These are phyloP conservation scores for Epichloe amarillans DNA, from an alignment of 2,329 filamentous ascomycete genomes.

Conservation along the genomic window DNA sequence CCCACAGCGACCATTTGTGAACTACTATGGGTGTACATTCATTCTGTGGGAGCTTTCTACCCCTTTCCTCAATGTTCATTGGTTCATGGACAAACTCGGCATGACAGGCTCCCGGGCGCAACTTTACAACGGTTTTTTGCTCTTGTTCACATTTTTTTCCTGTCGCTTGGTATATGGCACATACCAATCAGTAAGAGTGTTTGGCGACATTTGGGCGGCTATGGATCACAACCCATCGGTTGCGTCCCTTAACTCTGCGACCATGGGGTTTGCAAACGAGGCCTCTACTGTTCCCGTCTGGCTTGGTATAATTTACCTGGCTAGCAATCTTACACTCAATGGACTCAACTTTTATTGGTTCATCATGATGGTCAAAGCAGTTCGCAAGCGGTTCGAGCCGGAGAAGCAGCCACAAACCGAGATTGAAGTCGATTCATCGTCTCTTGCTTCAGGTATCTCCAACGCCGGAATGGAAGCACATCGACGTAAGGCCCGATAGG, in stretches of 20 bases:
- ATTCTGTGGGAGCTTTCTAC: constrained; percentile 81
- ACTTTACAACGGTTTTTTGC: constrained; percentile 62
- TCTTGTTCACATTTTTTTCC: constrained; percentile 62
- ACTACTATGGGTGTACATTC: constrained; percentile 69
- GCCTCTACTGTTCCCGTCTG: constrained; percentile 49
- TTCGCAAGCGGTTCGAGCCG: constrained; percentile 61
- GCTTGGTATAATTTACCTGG: constrained; percentile 55
- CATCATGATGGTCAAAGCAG: constrained; percentile 69
- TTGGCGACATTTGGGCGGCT: constrained; percentile 53
- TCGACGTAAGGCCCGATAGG: constrained; percentile 18
- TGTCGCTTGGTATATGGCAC: constrained; percentile 69
- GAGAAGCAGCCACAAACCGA: constrained; percentile 18
- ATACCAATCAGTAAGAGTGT: constrained; percentile 56
- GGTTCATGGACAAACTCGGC: constrained; percentile 80
- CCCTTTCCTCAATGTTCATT: constrained; percentile 78
- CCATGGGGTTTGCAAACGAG: constrained; percentile 32
- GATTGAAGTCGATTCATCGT: constrained; percentile 16
- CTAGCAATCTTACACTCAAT: constrained; percentile 60
- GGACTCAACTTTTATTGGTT: constrained; percentile 77
- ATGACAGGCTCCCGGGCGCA: constrained; percentile 64
- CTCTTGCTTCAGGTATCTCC: constrained; percentile 16
- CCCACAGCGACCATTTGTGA: constrained; percentile 62
- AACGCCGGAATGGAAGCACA: constrained; percentile 8
- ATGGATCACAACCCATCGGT: constrained; percentile 25
- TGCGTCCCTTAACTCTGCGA: constrained; percentile 9